Evolutionary conservation across 202 grass and related monocot species (phyloP).

Genomic region (Bolboschoenoplectus hybrid): DNA sequence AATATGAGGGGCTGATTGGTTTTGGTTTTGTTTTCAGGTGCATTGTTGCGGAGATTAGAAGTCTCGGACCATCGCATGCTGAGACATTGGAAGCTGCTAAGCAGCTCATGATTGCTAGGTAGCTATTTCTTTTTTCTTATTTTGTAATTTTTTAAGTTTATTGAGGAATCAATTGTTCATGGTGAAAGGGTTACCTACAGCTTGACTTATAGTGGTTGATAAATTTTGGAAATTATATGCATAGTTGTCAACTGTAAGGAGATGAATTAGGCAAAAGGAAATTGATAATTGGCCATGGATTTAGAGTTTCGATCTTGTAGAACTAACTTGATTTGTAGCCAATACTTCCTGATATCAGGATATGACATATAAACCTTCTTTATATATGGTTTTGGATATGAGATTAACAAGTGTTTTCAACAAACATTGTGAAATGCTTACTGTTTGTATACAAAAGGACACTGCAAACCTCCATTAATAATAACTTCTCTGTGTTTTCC

Average conservation of each 20-base stretch:
- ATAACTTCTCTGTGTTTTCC: not conserved
- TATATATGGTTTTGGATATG: not conserved
- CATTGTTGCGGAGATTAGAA: constrained; percentile 62
- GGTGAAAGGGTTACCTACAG: not conserved
- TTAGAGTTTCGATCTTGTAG: not conserved
- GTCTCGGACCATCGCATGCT: constrained; percentile 60
- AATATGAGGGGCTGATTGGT: not conserved
- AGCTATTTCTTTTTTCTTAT: not conserved
- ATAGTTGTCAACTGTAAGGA: not conserved
- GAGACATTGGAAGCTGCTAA: constrained; percentile 57
- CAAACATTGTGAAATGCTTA: not conserved
- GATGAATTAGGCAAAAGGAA: not conserved
- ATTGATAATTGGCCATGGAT: not conserved
- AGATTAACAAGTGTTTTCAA: not conserved
- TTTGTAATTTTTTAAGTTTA: not conserved
- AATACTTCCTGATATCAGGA: not conserved
- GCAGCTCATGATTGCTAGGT: constrained; percentile 69
- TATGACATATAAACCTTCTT: not conserved
- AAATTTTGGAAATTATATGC: not conserved
- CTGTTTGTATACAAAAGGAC: not conserved
- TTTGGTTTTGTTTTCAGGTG: constrained; percentile 42
- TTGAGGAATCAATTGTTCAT: constrained; percentile 7
- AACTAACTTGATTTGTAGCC: not conserved
- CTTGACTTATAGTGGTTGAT: not conserved
- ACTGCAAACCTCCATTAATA: not conserved